phyloP scores from a whole-genome alignment of 2,329 filamentous ascomycete species.

The Penicillium sp. region DNA sequence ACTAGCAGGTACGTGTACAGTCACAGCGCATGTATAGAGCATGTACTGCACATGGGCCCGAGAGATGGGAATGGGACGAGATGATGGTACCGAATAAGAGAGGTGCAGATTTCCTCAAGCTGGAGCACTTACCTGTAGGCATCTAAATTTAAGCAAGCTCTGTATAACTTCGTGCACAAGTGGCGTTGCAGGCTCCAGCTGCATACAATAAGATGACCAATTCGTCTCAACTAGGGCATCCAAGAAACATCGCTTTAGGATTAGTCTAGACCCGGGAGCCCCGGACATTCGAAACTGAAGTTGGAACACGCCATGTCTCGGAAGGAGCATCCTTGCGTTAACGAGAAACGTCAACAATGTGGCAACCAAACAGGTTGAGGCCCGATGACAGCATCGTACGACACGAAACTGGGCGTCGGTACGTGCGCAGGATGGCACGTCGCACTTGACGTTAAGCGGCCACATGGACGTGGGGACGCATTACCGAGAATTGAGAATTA shows the following conservation, averaged over 20 bases:
- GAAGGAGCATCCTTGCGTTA: constrained; percentile 2
- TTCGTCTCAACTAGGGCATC: not conserved
- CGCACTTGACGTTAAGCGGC: constrained; percentile 7
- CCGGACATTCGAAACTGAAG: not conserved
- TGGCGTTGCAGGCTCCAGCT: too few relatives aligned
- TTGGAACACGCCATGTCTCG: constrained; percentile 5
- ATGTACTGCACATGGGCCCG: not conserved
- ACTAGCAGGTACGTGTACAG: not conserved
- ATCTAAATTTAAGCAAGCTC: too few relatives aligned
- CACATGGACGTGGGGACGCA: constrained; percentile 12
- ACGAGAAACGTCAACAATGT: not conserved
- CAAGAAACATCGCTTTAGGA: not conserved
- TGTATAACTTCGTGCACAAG: too few relatives aligned
- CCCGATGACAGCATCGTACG: constrained; percentile 6
- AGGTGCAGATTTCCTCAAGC: not conserved
- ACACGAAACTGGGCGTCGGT: constrained; percentile 3
- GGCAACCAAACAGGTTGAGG: not conserved
- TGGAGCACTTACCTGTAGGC: too few relatives aligned
- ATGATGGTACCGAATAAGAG: not conserved
- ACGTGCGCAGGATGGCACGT: constrained; percentile 2
- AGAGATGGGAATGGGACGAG: not conserved
- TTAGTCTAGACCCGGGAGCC: not conserved
- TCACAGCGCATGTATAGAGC: not conserved
- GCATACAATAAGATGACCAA: not conserved
- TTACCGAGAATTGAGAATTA: not conserved